These are phyloP conservation scores for Oehlia diaphana DNA, from an alignment of 192 early-diverging fungal species.

Conservation along the genomic window DNA sequence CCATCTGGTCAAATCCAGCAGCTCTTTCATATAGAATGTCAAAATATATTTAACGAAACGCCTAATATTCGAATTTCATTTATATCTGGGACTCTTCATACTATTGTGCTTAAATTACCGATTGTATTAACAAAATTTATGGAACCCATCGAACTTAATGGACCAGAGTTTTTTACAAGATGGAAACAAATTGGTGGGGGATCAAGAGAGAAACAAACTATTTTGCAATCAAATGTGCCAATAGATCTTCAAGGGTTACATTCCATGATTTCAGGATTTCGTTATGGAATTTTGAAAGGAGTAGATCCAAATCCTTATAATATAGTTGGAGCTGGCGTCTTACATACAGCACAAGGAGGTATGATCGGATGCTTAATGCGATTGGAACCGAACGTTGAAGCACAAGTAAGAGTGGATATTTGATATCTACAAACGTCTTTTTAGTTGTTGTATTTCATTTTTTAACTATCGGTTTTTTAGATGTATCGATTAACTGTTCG, in stretches of 20 bases:
- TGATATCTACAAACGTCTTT: neutral
- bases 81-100: conserved; percentile 61
- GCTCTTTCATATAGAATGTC: conserved; percentile 78
- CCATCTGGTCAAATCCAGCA: conserved; percentile 78
- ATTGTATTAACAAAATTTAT: conserved; percentile 85
- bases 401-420: conserved; percentile 56
- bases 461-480: conserved; percentile 37
- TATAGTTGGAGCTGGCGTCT: conserved; percentile 86
- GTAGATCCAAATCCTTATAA: conserved; percentile 91
- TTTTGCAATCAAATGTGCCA: conserved; percentile 53
- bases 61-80: conserved; percentile 75
- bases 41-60: conserved; percentile 52
- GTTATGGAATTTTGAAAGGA: conserved; percentile 74
- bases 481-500: conserved; percentile 90
- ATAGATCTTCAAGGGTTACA: conserved; percentile 57
- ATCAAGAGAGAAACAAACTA: conserved; percentile 75
- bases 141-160: conserved; percentile 74
- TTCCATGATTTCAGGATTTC: conserved; percentile 63
- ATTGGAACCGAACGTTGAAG: conserved; percentile 82
- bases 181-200: conserved; percentile 97
- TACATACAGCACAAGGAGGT: conserved; percentile 69
- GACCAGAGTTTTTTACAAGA: conserved; percentile 80
- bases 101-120: conserved; percentile 68
- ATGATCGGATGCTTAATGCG: conserved; percentile 91
- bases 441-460: conserved; percentile 5